phyloP scores from a whole-genome alignment of 768 basidiomycete genomes.

The Cystobasidium tubakii region DNA sequence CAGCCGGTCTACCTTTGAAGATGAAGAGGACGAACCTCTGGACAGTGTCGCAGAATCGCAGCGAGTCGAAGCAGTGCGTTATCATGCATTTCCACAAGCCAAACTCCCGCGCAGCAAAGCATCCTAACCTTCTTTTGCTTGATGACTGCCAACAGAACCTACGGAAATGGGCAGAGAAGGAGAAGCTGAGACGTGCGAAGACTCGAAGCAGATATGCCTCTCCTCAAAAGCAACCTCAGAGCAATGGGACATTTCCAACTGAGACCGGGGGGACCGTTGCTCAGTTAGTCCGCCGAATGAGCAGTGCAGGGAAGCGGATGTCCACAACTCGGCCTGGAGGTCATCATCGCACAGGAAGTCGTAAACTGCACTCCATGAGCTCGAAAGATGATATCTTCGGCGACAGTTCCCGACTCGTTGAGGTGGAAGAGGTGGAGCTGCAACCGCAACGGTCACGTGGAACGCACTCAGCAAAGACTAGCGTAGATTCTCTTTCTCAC shows the following conservation, averaged over 20 bases:
- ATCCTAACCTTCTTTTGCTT: not conserved
- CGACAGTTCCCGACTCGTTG: not conserved
- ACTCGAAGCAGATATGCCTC: slow-evolving; percentile 19
- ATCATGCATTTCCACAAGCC: not conserved
- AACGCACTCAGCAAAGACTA: not conserved
- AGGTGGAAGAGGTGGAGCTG: slow-evolving; percentile 27
- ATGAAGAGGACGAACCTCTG: not conserved
- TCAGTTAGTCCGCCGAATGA: slow-evolving; percentile 13
- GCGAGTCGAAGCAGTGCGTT: slow-evolving; percentile 22
- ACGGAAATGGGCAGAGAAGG: slow-evolving; percentile 27
- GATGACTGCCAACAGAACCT: slow-evolving; percentile 9
- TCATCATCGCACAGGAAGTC: slow-evolving; percentile 16
- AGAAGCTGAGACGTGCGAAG: slow-evolving; percentile 30
- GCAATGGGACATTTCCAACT: not conserved
- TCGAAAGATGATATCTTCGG: not conserved
- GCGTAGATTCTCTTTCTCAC: not conserved
- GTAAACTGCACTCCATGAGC: not conserved
- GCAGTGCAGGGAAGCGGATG: not conserved
- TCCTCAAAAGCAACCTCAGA: not conserved
- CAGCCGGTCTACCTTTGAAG: not conserved
- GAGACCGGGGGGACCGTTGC: not conserved
- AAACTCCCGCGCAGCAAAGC: not conserved
- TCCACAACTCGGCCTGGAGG: not conserved
- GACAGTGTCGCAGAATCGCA: slow-evolving; percentile 12
- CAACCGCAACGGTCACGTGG: not conserved